Conservation (phyloP, 345 rosid genomes). For the Jatropha curcas region DNA sequence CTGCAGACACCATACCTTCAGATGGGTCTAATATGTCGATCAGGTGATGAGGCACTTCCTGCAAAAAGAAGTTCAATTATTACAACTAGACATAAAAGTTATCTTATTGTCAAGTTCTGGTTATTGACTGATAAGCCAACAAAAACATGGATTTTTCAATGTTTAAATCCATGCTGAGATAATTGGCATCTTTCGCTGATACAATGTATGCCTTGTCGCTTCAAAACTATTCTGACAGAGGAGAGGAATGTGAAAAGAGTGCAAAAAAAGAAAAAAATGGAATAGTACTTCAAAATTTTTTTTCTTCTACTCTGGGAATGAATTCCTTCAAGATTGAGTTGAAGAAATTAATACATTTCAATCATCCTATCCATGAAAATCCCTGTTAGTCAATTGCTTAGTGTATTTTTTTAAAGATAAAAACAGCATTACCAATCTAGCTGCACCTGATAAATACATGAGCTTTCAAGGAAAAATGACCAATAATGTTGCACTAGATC, state of each 20-base stretch:
- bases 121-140: background rate
- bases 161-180: background rate
- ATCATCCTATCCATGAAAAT: background rate
- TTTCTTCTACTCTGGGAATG: background rate
- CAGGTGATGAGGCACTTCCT: constrained; percentile 91
- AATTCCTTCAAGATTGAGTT: background rate
- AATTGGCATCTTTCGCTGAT: background rate
- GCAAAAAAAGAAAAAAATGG: background rate
- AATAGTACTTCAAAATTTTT: background rate
- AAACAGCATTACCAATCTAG: background rate
- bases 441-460: background rate
- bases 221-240: background rate
- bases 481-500: background rate
- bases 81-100: background rate
- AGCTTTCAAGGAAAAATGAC: background rate
- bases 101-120: background rate
- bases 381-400: background rate
- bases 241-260: background rate
- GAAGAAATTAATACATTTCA: background rate
- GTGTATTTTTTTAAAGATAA: background rate
- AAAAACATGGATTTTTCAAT: background rate
- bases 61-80: constrained; percentile 8
- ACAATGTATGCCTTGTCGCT: background rate
- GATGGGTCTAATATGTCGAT: constrained; percentile 79
- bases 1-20: constrained; percentile 52